A percentile compares a stretch with the other conserved stretches of the same genome.
Evolutionary conservation across 176 grass and related monocot genomes (phyloP).

Genomic region (Eragrostis nindensis): DNA sequence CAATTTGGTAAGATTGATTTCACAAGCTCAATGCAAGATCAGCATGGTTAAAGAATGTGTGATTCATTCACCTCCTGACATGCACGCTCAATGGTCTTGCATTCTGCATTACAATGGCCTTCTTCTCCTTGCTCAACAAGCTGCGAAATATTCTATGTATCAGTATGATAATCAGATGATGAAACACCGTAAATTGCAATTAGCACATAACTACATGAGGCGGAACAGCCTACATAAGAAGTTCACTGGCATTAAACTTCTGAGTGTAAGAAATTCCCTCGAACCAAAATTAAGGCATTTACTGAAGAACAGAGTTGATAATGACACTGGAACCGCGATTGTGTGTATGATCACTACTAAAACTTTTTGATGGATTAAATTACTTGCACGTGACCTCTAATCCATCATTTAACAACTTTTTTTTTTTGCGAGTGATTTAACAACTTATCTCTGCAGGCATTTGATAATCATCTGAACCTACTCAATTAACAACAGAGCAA

Average conservation of each 20-base stretch:
- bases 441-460: neutral
- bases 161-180: neutral
- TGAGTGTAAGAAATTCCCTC: neutral
- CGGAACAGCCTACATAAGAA: too few species aligned
- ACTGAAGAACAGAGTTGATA: neutral
- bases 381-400: neutral
- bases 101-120: slow-evolving; percentile 89
- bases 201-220: neutral
- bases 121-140: slow-evolving; percentile 93
- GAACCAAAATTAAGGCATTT: neutral
- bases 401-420: neutral
- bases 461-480: neutral
- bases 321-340: neutral
- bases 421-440: too few species aligned
- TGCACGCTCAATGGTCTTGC: slow-evolving; percentile 91
- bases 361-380: neutral
- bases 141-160: slow-evolving; percentile 46
- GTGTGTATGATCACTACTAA: neutral
- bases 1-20: neutral
- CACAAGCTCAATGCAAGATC: neutral
- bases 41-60: neutral
- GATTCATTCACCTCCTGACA: slow-evolving; percentile 76
- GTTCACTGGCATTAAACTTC: too few species aligned
- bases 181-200: neutral
- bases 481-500: neutral